Percentiles rank a stretch among this genome's conserved stretches.
Evolutionary conservation across 345 rosid species (phyloP).

Genomic region (Brassica rapa): DNA sequence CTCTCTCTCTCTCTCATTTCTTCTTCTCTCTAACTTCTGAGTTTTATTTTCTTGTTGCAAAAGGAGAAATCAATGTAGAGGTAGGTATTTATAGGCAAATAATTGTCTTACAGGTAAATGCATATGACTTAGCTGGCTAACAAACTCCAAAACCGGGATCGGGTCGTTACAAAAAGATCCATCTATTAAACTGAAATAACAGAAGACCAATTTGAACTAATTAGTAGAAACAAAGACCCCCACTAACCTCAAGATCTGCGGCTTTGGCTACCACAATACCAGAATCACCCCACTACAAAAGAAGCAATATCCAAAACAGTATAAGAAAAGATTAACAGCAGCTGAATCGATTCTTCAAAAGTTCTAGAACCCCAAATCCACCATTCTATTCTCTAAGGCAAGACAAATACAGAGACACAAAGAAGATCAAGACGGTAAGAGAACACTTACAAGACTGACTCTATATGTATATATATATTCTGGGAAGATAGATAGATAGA

Average conservation of each 20-base stretch:
- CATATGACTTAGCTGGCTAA: too few species aligned
- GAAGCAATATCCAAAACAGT: slow-evolving; percentile 5
- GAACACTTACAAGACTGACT: slow-evolving; percentile 40
- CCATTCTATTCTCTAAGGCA: slow-evolving; percentile 2
- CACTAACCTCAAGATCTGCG: slow-evolving; percentile 53
- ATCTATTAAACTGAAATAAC: neutral
- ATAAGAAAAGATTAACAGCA: neutral
- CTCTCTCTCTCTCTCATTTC: too few species aligned
- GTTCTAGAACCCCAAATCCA: neutral
- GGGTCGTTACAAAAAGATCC: too few species aligned
- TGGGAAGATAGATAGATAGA: neutral
- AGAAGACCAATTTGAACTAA: slow-evolving; percentile 1
- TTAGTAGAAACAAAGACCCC: slow-evolving; percentile 7
- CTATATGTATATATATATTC: neutral
- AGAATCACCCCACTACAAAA: slow-evolving; percentile 44
- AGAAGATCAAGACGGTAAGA: slow-evolving; percentile 8
- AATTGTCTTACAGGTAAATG: too few species aligned
- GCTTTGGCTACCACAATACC: slow-evolving; percentile 29
- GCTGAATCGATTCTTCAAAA: slow-evolving; percentile 1
- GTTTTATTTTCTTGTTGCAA: too few species aligned
- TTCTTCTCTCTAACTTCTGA: too few species aligned
- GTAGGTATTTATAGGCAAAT: too few species aligned
- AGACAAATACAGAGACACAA: slow-evolving; percentile 19
- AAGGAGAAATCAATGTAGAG: too few species aligned
- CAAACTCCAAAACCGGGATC: too few species aligned